Evolutionary conservation across 257 asterid species (phyloP).

Genomic region (Thymus mandschuricus): DNA sequence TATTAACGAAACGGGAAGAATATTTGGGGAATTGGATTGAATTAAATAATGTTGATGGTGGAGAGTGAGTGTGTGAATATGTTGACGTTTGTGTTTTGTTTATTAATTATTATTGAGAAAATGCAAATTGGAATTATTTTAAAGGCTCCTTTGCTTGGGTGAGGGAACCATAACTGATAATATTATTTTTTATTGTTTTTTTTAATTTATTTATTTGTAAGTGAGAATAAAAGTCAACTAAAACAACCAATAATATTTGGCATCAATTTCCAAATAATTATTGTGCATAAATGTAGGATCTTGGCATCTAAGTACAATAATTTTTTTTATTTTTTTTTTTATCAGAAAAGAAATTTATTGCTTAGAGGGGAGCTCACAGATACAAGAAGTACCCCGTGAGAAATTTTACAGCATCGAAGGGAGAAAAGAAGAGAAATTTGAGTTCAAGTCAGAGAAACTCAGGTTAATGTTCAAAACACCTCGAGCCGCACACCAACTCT

Average conservation of each 20-base stretch:
- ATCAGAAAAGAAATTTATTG: too few relatives aligned
- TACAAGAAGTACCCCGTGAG: too few relatives aligned
- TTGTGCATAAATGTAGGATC: background rate
- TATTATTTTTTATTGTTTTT: too few relatives aligned
- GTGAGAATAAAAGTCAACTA: background rate
- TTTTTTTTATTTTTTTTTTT: background rate
- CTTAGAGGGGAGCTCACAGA: too few relatives aligned
- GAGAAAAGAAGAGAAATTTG: too few relatives aligned
- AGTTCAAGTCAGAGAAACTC: too few relatives aligned
- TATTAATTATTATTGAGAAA: background rate
- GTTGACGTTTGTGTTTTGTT: conserved; percentile 1
- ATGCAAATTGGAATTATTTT: too few relatives aligned
- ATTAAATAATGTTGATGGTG: conserved; percentile 25
- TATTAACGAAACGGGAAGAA: too few relatives aligned
- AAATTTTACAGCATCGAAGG: too few relatives aligned
- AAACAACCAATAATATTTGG: conserved; percentile 21
- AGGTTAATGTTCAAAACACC: too few relatives aligned
- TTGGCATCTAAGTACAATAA: background rate
- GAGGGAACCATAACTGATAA: conserved; percentile 3
- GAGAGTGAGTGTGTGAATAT: conserved; percentile 22
- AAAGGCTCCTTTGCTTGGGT: background rate
- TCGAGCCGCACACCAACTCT: too few relatives aligned
- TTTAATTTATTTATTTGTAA: too few relatives aligned
- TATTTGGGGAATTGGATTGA: background rate
- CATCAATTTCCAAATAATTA: background rate